Evolutionary conservation across 345 rosid genomes (phyloP).

Genomic region (Salix arbutifolia): DNA sequence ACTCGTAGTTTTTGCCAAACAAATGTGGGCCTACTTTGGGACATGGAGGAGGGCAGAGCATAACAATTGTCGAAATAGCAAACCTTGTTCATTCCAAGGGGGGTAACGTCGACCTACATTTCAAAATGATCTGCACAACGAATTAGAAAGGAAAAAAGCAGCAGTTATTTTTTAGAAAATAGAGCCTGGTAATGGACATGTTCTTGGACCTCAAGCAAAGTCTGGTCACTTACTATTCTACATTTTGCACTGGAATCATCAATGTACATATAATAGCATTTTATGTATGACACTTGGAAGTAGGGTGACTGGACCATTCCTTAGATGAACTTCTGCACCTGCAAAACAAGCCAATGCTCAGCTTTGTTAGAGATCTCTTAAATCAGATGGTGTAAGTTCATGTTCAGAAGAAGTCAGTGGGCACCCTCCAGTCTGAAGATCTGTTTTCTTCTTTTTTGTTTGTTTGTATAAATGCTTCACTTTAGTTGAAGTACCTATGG

Average conservation of each 20-base stretch:
- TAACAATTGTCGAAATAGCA: not conserved
- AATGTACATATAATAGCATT: constrained; percentile 27
- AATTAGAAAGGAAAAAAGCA: not conserved
- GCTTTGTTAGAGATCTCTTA: not conserved
- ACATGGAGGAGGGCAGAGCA: not conserved
- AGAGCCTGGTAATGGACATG: constrained; percentile 11
- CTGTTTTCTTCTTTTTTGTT: no score
- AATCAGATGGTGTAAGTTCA: not conserved
- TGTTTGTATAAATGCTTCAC: not conserved
- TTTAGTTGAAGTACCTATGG: not conserved
- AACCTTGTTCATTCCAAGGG: constrained; percentile 9
- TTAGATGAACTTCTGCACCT: constrained; percentile 22
- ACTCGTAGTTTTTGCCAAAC: no score
- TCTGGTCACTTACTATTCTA: constrained; percentile 27
- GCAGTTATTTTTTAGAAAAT: constrained; percentile 12
- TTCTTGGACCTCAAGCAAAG: constrained; percentile 13
- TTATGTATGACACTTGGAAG: constrained; percentile 11
- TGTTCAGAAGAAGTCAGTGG: no score
- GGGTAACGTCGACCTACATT: constrained; percentile 16
- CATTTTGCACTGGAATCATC: constrained; percentile 19
- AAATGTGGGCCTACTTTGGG: not conserved
- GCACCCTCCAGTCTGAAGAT: no score
- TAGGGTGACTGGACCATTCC: constrained; percentile 3
- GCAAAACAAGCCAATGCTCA: constrained; percentile 15
- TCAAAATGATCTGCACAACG: constrained; percentile 10